Conservation (phyloP, 108 stramenopile species). For the Aureococcus anophagefferens region DNA sequence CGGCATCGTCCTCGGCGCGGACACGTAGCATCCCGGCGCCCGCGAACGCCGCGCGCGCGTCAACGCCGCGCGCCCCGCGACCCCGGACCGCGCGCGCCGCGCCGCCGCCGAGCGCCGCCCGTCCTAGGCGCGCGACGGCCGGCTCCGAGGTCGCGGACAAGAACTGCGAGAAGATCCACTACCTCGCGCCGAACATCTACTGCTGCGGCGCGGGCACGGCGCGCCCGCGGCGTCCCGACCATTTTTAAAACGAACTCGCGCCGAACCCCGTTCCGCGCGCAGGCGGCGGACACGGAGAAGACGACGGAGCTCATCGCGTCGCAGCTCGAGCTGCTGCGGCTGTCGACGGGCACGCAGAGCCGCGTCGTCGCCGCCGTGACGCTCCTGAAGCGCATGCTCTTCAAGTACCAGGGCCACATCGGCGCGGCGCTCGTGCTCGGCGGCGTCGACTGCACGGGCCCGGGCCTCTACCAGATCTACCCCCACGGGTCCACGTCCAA, state of each 20-base stretch:
- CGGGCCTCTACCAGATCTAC: slow-evolving; percentile 88
- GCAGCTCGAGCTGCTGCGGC: slow-evolving; percentile 88
- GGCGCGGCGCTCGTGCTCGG: slow-evolving; percentile 88
- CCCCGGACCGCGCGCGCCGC: not conserved
- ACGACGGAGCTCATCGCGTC: slow-evolving; percentile 79
- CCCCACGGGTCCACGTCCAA: slow-evolving; percentile 92
- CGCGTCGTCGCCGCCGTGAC: slow-evolving; percentile 95
- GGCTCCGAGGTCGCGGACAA: slow-evolving; percentile 92
- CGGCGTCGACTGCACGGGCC: slow-evolving; percentile 82
- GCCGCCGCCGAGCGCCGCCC: not conserved
- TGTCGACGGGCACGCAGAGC: slow-evolving; percentile 62
- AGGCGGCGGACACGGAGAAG: slow-evolving; percentile 97
- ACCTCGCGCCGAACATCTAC: slow-evolving; percentile 96
- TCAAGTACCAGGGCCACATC: slow-evolving; percentile 91
- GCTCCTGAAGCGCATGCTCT: slow-evolving; percentile 83
- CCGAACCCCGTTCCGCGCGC: slow-evolving; percentile 43
- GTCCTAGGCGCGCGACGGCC: slow-evolving; percentile 69
- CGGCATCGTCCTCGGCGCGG: slow-evolving; percentile 52
- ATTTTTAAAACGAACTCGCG: not conserved
- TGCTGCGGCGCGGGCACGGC: slow-evolving; percentile 72
- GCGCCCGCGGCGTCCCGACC: not conserved
- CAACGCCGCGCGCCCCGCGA: not conserved
- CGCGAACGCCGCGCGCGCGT: not conserved
- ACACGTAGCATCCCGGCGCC: slow-evolving; percentile 50
- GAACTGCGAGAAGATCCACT: slow-evolving; percentile 99